Percentiles rank a stretch among this genome's conserved stretches.
Evolutionary conservation across 108 stramenopile species (phyloP).

Genomic region (Skeletonema costatum): DNA sequence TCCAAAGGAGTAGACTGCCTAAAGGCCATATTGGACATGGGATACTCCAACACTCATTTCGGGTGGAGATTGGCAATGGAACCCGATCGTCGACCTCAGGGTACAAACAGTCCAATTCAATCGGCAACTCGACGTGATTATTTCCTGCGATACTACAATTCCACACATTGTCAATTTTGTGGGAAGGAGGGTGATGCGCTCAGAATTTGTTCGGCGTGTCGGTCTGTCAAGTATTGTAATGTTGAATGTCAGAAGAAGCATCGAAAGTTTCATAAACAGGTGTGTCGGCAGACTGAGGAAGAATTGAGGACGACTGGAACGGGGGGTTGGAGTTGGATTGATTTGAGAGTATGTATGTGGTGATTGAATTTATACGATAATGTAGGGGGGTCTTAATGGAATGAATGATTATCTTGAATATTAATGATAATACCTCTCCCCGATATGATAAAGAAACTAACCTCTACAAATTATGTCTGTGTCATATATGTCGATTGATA

Average conservation of each 20-base stretch:
- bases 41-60: not conserved
- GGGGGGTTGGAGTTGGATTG: not conserved
- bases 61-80: conserved; percentile 9
- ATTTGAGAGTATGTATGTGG: not conserved
- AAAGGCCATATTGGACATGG: not conserved
- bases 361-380: too few species aligned
- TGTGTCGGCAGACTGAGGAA: not conserved
- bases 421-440: too few species aligned
- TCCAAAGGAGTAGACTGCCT: not conserved
- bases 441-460: too few species aligned
- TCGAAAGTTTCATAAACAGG: not conserved
- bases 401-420: too few species aligned
- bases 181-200: not conserved
- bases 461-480: too few species aligned
- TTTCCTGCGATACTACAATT: not conserved
- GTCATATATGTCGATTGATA: too few species aligned
- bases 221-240: not conserved
- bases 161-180: not conserved
- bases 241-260: not conserved
- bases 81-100: not conserved
- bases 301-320: not conserved
- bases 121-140: conserved; percentile 11
- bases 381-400: too few species aligned
- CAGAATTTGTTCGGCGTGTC: not conserved
- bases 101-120: not conserved